Evolutionary conservation across 2,329 filamentous ascomycete species (phyloP).

Genomic region (Diaporthe batatas): DNA sequence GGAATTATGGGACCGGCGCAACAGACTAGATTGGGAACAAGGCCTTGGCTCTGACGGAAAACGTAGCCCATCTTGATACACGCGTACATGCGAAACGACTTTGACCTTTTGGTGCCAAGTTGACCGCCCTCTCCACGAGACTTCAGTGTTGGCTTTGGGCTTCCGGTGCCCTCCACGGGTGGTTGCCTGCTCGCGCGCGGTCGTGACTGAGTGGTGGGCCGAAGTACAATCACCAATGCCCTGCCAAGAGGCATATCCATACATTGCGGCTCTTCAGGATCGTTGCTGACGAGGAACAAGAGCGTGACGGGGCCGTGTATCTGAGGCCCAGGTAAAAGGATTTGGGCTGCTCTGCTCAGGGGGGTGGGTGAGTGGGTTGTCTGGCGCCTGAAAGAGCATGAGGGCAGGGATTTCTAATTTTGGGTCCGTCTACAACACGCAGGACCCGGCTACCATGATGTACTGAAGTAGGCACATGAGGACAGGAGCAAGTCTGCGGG

Average conservation of each 20-base stretch:
- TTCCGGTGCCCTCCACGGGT: not conserved
- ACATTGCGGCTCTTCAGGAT: constrained; percentile 11
- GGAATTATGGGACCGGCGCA: constrained; percentile 26
- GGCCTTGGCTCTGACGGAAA: not conserved
- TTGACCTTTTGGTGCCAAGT: not conserved
- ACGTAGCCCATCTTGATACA: not conserved
- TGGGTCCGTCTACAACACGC: not conserved
- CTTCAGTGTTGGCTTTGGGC: not conserved
- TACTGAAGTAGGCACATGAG: no score
- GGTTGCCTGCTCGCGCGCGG: not conserved
- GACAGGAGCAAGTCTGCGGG: not conserved
- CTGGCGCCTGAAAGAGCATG: not conserved
- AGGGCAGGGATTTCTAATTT: constrained; percentile 21
- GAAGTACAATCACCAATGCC: not conserved
- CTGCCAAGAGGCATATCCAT: not conserved
- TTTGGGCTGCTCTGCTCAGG: not conserved
- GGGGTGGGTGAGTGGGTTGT: not conserved
- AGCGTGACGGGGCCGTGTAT: not conserved
- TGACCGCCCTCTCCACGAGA: not conserved
- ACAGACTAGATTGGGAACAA: constrained; percentile 10
- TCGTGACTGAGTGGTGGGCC: not conserved
- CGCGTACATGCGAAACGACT: not conserved
- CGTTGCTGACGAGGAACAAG: constrained; percentile 10
- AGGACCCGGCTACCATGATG: constrained; percentile 8
- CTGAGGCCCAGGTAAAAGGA: not conserved